phyloP scores from a whole-genome alignment of 2,329 filamentous ascomycete genomes.

The Elsinoe necatrix region DNA sequence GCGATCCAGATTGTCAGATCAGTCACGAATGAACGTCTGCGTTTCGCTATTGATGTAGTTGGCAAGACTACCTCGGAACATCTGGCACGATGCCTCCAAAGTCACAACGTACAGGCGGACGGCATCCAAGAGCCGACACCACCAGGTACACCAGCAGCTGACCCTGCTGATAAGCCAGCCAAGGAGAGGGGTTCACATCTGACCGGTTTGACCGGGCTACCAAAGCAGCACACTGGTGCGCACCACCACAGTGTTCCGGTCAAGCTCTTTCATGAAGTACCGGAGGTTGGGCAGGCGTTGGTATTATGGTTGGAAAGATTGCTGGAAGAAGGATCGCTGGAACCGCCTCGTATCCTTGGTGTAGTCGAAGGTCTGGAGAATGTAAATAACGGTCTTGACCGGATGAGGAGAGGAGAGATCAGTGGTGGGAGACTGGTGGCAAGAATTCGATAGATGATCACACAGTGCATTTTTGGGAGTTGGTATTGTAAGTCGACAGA shows the following conservation, averaged over 20 bases:
- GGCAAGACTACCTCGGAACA: conserved; percentile 2
- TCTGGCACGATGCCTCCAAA: conserved; percentile 5
- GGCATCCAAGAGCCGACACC: background rate
- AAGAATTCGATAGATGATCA: conserved; percentile 19
- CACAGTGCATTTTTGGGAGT: background rate
- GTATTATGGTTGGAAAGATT: conserved; percentile 60
- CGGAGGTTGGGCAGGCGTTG: conserved; percentile 53
- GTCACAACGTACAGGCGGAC: background rate
- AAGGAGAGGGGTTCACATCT: conserved; percentile 41
- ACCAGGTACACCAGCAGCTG: background rate
- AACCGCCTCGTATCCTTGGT: conserved; percentile 57
- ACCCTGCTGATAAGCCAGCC: background rate
- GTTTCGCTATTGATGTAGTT: conserved; percentile 60
- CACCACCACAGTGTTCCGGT: conserved; percentile 60
- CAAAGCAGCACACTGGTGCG: conserved; percentile 45
- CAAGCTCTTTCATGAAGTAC: conserved; percentile 64
- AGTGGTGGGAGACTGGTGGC: conserved; percentile 64
- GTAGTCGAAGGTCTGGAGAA: conserved; percentile 55
- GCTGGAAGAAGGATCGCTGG: conserved; percentile 46
- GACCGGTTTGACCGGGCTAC: conserved; percentile 58
- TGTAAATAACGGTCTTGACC: conserved; percentile 60
- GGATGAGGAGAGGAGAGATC: conserved; percentile 56
- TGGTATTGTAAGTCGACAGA: conserved; percentile 1
- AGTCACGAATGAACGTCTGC: conserved; percentile 49
- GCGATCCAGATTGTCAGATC: conserved; percentile 56